phyloP scores from a whole-genome alignment of 192 early-diverging fungal species.

The Coemansia sp. region DNA sequence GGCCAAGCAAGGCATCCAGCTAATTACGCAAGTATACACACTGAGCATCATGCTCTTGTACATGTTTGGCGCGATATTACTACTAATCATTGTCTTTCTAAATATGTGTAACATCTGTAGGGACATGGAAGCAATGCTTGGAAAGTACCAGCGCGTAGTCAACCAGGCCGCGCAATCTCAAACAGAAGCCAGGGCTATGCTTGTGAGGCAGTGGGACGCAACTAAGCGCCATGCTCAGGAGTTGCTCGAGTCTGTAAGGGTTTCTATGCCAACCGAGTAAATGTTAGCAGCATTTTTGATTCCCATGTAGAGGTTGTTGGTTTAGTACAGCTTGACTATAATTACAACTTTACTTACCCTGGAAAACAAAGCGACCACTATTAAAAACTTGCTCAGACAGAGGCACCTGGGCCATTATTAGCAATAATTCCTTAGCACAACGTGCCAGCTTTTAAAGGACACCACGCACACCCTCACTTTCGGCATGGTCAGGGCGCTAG shows the following conservation, averaged over 20 bases:
- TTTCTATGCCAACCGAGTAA: background rate
- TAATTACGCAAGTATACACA: slow-evolving; percentile 16
- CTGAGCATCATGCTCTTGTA: background rate
- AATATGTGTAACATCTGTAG: slow-evolving; percentile 8
- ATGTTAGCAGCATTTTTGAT: background rate
- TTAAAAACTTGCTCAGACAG: background rate
- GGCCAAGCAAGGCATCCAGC: slow-evolving; percentile 7
- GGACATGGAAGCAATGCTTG: slow-evolving; percentile 33
- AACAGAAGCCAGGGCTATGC: background rate
- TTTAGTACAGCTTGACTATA: background rate
- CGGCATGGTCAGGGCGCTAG: background rate
- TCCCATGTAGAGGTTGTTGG: background rate
- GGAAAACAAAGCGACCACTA: background rate
- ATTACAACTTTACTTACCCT: background rate
- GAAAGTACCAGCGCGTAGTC: slow-evolving; percentile 14
- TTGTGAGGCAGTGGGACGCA: slow-evolving; percentile 15
- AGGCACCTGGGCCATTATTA: too few relatives aligned
- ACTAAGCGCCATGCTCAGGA: slow-evolving; percentile 15
- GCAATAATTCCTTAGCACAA: too few relatives aligned
- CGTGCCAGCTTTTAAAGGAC: too few relatives aligned
- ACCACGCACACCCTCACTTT: background rate
- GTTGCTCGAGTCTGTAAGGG: slow-evolving; percentile 11
- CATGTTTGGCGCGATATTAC: background rate
- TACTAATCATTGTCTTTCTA: background rate
- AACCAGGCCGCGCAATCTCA: slow-evolving; percentile 8